These are phyloP conservation scores for Cercospora sp. DNA, from an alignment of 2,329 filamentous ascomycete species.

Conservation along the genomic window DNA sequence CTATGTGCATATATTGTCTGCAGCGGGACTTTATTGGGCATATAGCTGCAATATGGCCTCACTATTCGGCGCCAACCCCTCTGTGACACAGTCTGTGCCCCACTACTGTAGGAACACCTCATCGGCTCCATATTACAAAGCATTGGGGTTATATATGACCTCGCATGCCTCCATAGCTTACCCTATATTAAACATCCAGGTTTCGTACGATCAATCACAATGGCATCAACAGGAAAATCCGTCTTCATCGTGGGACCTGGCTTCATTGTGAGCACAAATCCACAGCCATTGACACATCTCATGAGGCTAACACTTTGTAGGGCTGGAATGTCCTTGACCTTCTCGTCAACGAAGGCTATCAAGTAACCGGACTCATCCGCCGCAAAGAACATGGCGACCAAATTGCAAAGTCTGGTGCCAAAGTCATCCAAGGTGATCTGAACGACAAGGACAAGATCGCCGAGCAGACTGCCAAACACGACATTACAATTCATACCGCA, in stretches of 20 bases:
- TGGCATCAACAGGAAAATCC: conserved; percentile 28
- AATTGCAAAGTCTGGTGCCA: conserved; percentile 43
- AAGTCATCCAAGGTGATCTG: conserved; percentile 45
- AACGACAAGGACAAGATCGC: conserved; percentile 46
- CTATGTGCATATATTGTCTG: too few relatives aligned
- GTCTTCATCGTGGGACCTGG: conserved; percentile 51
- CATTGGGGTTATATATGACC: neutral
- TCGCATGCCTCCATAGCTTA: neutral
- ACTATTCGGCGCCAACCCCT: neutral
- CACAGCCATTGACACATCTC: neutral
- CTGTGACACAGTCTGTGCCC: neutral
- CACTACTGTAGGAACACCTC: neutral
- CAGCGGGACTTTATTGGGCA: too few relatives aligned
- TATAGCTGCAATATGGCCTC: neutral
- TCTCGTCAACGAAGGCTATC: conserved; percentile 43
- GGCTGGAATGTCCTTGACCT: conserved; percentile 51
- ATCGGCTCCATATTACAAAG: neutral
- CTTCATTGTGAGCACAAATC: conserved; percentile 40
- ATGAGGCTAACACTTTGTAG: neutral
- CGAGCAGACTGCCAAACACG: conserved; percentile 41
- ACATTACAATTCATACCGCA: conserved; percentile 53
- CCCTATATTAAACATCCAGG: too few relatives aligned
- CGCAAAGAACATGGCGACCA: conserved; percentile 43
- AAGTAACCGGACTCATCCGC: conserved; percentile 47
- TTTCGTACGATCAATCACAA: neutral